phyloP scores from a whole-genome alignment of 306 rosid genomes.

The Dicorynia guianensis region DNA sequence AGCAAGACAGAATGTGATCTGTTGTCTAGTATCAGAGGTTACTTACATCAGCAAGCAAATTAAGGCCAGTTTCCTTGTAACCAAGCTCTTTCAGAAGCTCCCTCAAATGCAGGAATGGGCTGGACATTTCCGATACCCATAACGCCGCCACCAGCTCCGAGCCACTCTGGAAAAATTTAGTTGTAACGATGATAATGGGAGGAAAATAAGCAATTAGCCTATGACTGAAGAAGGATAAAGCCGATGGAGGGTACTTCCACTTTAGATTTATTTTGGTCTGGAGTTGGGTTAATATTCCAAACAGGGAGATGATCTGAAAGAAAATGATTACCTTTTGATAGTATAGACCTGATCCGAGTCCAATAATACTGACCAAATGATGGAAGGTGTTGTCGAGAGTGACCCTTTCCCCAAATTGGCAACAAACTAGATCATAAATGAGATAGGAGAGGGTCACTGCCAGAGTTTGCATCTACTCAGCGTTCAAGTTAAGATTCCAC shows the following conservation, averaged over 20 bases:
- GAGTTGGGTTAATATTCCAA: too few species aligned
- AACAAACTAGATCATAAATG: conserved; percentile 75
- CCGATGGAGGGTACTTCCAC: too few species aligned
- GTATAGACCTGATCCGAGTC: conserved; percentile 68
- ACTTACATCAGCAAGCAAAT: conserved; percentile 81
- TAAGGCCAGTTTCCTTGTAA: conserved; percentile 68
- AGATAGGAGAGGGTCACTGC: conserved; percentile 76
- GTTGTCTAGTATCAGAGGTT: not conserved
- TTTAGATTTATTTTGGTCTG: too few species aligned
- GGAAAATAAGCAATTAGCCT: not conserved
- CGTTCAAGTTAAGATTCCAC: conserved; percentile 29
- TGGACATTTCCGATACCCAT: conserved; percentile 88
- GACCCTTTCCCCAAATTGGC: conserved; percentile 67
- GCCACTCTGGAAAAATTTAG: conserved; percentile 60
- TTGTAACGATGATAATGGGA: not conserved
- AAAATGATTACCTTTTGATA: conserved; percentile 67
- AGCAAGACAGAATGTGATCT: too few species aligned
- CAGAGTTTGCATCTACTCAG: conserved; percentile 65
- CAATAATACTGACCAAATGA: conserved; percentile 81
- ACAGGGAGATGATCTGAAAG: not conserved
- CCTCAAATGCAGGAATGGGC: conserved; percentile 88
- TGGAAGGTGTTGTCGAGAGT: conserved; percentile 70
- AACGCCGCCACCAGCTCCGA: conserved; percentile 77
- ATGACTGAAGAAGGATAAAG: not conserved
- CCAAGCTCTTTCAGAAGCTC: conserved; percentile 86